phyloP scores from a whole-genome alignment of 441 rosid genomes.

The Omphalea diandra region DNA sequence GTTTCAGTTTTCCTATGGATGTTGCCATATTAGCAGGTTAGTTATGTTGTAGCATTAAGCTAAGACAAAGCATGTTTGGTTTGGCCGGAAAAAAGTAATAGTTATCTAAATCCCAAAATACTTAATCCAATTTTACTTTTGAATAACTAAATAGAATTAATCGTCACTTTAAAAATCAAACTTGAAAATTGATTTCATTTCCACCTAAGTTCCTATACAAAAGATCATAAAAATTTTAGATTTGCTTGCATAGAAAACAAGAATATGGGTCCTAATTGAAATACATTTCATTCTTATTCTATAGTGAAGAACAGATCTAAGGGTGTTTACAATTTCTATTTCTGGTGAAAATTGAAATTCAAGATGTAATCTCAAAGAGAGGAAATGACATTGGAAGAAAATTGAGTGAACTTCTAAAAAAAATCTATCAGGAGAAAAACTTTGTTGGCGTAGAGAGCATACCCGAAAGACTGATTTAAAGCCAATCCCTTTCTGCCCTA shows the following conservation, averaged over 20 bases:
- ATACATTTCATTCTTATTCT: not conserved
- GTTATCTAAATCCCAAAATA: not conserved
- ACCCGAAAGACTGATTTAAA: constrained; percentile 99
- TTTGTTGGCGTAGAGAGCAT: constrained; percentile 19
- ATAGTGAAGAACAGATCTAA: not conserved
- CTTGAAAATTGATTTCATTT: not conserved
- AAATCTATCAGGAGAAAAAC: too few relatives aligned
- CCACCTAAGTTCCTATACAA: too few relatives aligned
- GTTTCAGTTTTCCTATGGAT: not conserved
- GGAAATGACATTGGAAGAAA: too few relatives aligned
- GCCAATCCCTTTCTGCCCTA: constrained; percentile 99
- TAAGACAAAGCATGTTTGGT: not conserved
- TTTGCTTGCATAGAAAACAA: too few relatives aligned
- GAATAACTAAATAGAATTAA: not conserved
- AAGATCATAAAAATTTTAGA: too few relatives aligned
- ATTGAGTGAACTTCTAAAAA: too few relatives aligned
- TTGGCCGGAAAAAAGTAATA: not conserved
- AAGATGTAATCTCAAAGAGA: too few relatives aligned
- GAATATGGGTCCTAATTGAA: too few relatives aligned
- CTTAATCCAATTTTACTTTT: not conserved
- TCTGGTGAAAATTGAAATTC: too few relatives aligned
- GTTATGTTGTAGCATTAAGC: not conserved
- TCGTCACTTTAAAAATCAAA: not conserved
- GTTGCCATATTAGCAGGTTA: not conserved
- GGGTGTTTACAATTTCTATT: too few relatives aligned